Base-by-base conservation (phyloP, 768 basidiomycete genomes). In the Strobilomyces echinocephalus region DNA sequence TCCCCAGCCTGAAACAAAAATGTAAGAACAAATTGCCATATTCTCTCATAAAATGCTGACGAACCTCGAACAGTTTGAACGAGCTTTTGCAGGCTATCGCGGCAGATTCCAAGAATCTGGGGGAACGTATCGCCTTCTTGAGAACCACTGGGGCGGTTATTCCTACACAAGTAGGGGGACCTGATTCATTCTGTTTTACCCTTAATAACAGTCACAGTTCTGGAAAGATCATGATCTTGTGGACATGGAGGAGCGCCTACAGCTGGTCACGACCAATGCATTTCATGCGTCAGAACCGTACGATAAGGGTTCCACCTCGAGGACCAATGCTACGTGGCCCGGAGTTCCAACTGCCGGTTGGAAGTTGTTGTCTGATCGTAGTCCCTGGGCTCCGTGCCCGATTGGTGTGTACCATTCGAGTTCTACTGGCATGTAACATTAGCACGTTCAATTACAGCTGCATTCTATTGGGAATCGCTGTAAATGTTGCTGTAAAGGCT, bases 351-450 rank as follows among this genome's bases (percentile, higher is more conserved):
- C 52, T 46, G 8, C 26, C 33, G 88, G 86, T 20, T 90, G 88
- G 87, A 73, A 72, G 46, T 50, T 74, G 39, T 69, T 84, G 12
- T 70, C 74, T 28, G 64, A 65, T 20, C 68, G 58, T 16, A 70
- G 69, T 15, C 66, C 68, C 35, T 89, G 88, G 88, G 75, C 71
- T 56, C 76, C 83, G 3, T 84, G 80, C 62, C 87, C 88, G 6
- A 84, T 91, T 42, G 88, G 88, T 9, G 74, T 87, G 46, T 79
- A 73, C 54, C 59, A 45, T 52, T 30, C 14, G 31, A 54, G 41
- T 26, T 43, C 21, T 49, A 48, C 33, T 56, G 40, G 24, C 30
- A 47, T 41, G 51, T 63, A 54, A 11, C 9, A 36, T 45, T 43
- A 41, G 35, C 3, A 28, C 34, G 28, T 41, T 15, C 6, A 11